Conservation (phyloP, 345 rosid genomes). For the Fremontodendron californicum region DNA sequence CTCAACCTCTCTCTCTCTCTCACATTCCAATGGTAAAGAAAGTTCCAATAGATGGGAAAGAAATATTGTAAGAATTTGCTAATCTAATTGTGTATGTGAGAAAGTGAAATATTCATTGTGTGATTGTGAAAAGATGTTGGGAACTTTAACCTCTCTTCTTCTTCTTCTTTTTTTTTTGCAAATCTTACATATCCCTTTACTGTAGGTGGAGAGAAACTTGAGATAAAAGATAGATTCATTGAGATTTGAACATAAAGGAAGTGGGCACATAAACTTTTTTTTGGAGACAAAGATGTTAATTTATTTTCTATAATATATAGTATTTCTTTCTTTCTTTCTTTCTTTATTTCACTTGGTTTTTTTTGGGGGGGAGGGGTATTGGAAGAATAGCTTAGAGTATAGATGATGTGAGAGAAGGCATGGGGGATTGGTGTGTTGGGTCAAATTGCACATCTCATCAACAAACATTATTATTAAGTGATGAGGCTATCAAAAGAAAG, state of each 20-base stretch:
- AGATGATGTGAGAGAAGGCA: conserved; percentile 9
- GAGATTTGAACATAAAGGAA: conserved; percentile 21
- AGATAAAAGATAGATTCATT: conserved; percentile 18
- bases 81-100: neutral
- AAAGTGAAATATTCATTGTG: conserved; percentile 8
- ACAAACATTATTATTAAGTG: conserved; percentile 27
- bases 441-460: conserved; percentile 30
- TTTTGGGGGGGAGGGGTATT: neutral
- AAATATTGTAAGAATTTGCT: neutral
- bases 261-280: conserved; percentile 18
- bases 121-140: neutral
- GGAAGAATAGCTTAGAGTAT: neutral
- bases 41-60: conserved; percentile 1
- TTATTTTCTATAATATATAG: neutral
- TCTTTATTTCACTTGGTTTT: neutral
- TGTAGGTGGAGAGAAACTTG: conserved; percentile 25
- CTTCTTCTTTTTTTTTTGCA: neutral
- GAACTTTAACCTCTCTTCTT: conserved; percentile 10
- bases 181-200: neutral
- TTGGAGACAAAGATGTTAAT: conserved; percentile 17
- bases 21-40: neutral
- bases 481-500: neutral
- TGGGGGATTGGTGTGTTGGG: conserved; percentile 20
- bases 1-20: conserved; percentile 2
- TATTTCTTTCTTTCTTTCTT: neutral